Conservation (phyloP, 768 basidiomycete genomes). For the Trametes punicea region DNA sequence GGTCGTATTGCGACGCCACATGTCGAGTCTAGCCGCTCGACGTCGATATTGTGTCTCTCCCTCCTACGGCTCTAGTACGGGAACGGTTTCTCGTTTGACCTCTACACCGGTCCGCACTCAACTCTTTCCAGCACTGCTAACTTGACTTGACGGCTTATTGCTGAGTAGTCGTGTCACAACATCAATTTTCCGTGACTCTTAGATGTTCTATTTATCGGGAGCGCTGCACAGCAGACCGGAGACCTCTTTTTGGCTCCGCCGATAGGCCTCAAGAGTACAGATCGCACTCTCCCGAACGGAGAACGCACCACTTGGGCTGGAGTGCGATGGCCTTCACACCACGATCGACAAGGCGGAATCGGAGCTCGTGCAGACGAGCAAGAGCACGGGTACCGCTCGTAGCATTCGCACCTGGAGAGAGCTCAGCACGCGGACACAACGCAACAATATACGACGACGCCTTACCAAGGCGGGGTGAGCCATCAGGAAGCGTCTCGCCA, state of each 20-base stretch:
- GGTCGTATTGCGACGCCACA: too few species aligned
- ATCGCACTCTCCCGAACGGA: constrained; percentile 58
- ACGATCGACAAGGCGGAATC: constrained; percentile 56
- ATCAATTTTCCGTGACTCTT: too few species aligned
- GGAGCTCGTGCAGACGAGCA: constrained; percentile 61
- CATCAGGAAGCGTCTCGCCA: constrained; percentile 39
- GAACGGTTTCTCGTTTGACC: too few species aligned
- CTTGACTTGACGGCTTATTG: too few species aligned
- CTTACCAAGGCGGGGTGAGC: constrained; percentile 26
- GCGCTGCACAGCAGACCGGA: too few species aligned
- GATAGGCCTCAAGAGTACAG: constrained; percentile 29
- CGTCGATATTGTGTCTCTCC: too few species aligned
- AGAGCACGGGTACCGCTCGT: constrained; percentile 40
- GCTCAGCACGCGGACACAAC: background rate
- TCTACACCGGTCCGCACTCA: too few species aligned
- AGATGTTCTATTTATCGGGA: too few species aligned
- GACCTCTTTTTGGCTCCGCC: background rate
- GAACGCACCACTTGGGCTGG: constrained; percentile 71
- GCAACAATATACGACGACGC: constrained; percentile 20
- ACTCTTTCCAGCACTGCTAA: too few species aligned
- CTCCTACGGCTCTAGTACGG: too few species aligned
- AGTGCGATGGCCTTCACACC: constrained; percentile 60
- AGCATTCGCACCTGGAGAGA: constrained; percentile 10
- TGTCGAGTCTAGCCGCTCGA: too few species aligned
- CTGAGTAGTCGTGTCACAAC: too few species aligned